Percentiles rank a stretch among this genome's conserved stretches.
phyloP scores from a whole-genome alignment of 495 filamentous ascomycete species.

The Penicillium turbatum region DNA sequence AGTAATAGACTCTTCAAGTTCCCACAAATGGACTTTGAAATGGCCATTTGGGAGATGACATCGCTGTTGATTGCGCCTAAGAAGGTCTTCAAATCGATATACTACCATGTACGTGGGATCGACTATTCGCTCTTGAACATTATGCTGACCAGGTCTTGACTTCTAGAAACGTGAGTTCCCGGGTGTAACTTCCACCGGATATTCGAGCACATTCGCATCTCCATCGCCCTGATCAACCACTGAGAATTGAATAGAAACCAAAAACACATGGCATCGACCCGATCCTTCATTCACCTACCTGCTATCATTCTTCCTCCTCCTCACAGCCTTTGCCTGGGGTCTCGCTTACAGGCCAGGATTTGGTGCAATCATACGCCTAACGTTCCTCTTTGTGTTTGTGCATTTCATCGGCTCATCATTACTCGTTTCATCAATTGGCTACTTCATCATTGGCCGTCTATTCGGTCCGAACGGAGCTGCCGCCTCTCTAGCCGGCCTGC shows the following conservation, averaged over 20 bases:
- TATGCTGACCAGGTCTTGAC: constrained; percentile 9
- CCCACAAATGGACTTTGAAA: constrained; percentile 67
- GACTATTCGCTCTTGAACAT: background rate
- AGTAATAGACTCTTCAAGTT: constrained; percentile 57
- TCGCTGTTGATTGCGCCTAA: constrained; percentile 68
- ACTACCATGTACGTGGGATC: constrained; percentile 59
- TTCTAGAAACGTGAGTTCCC: constrained; percentile 55
- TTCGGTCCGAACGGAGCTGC: constrained; percentile 53
- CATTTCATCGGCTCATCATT: constrained; percentile 64
- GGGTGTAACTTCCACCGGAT: too few relatives aligned
- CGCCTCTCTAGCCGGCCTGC: constrained; percentile 36
- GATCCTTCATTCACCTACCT: constrained; percentile 77
- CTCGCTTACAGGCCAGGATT: constrained; percentile 61
- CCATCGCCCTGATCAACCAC: too few relatives aligned
- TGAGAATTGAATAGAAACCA: constrained; percentile 52
- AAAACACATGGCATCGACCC: constrained; percentile 72
- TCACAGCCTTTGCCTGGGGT: constrained; percentile 71
- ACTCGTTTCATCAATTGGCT: constrained; percentile 56
- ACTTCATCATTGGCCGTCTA: constrained; percentile 59
- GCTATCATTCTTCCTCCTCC: constrained; percentile 66
- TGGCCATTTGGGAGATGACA: constrained; percentile 80
- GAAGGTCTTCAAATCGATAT: constrained; percentile 72
- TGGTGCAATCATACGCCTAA: constrained; percentile 53
- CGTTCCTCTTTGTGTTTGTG: constrained; percentile 59
- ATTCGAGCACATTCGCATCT: too few relatives aligned